Conservation (phyloP, 768 basidiomycete species). For the Postia placenta region DNA sequence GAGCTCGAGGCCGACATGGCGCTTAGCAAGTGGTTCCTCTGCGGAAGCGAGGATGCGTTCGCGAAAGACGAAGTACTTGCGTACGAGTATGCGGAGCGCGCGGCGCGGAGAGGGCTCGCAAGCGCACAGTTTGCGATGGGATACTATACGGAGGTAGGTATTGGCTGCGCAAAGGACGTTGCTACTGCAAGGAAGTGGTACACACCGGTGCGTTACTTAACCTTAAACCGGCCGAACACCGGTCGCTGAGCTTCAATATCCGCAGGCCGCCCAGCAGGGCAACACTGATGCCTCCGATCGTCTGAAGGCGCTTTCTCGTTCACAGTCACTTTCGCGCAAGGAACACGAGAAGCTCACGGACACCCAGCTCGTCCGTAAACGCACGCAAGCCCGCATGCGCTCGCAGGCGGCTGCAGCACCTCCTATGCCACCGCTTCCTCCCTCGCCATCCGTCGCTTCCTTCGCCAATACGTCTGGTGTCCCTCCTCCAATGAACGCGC, state of each 20-base stretch:
- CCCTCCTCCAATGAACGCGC: conserved; percentile 1
- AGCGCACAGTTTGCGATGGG: conserved; percentile 94
- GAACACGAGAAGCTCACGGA: conserved; percentile 82
- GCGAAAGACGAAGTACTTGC: conserved; percentile 87
- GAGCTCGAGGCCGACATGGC: conserved; percentile 97
- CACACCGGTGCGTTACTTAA: conserved; percentile 34
- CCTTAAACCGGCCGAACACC: too few species aligned
- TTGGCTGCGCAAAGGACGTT: conserved; percentile 65
- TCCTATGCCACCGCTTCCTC: not conserved
- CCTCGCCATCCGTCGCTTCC: not conserved
- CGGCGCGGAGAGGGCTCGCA: conserved; percentile 64
- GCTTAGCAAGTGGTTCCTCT: conserved; percentile 94
- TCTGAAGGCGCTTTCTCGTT: conserved; percentile 58
- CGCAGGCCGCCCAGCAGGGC: conserved; percentile 67
- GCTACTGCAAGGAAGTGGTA: conserved; percentile 77
- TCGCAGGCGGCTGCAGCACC: conserved; percentile 30
- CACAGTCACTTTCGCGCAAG: conserved; percentile 58
- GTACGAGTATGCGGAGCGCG: conserved; percentile 86
- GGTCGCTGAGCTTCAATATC: not conserved
- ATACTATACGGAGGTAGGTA: conserved; percentile 90
- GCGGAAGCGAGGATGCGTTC: conserved; percentile 71
- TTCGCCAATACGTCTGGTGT: not conserved
- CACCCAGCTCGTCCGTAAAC: conserved; percentile 71
- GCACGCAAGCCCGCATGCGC: conserved; percentile 65
- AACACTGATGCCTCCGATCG: conserved; percentile 79